Evolutionary conservation across 192 early-diverging fungal species (phyloP), one percentile per base, ranked within the genome.

Genomic region (Entomortierella chlamydospora): DNA sequence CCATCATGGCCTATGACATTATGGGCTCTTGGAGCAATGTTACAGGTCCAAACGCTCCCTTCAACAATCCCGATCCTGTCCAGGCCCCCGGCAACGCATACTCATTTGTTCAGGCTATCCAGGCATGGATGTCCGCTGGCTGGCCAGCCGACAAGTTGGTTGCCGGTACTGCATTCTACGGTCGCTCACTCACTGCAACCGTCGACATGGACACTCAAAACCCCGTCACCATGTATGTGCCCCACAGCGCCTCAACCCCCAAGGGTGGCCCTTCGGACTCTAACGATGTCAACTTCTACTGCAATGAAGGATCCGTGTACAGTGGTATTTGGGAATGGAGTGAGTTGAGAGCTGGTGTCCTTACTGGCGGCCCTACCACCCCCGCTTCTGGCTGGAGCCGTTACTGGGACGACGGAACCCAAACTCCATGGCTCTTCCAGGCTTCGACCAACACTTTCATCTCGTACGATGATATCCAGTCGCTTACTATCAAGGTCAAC

Each of bases 371-470:
- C 11, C 62, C 58, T n/a, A 68, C 86, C n/a, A 79, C 83, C 6
- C 64, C 65, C 20, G 57, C 41, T 33, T 4, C 28, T 4, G 67
- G 62, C 11, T 95, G 92, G 92, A 65, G 84, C 1, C 84, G 90
- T n/a, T 79, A 87, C 63, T 93, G 86, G 84, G 92, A 94, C 54
- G 50, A 83, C 11, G 73, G 70, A 20, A 89, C 87, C 5, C 77
- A 88, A 17, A 92, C 93, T 0, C 93, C 94, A 33, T 94, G 92
- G 91, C 55, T 95, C 45, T 92, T 88, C 83, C 89, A 89, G 45
- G 59, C 74, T 1, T 67, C 80, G 3, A 80, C 79, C 58, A 86
- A 87, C 30, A 83, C 83, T 0, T 95, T 88, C 54, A 84, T 95
- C 26, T 90, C 91, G 15, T 95, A 94, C 53, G 93, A 95, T 55